These are phyloP conservation scores for Fusarium stilboides DNA, from an alignment of 2,329 filamentous ascomycete genomes.

Conservation along the genomic window DNA sequence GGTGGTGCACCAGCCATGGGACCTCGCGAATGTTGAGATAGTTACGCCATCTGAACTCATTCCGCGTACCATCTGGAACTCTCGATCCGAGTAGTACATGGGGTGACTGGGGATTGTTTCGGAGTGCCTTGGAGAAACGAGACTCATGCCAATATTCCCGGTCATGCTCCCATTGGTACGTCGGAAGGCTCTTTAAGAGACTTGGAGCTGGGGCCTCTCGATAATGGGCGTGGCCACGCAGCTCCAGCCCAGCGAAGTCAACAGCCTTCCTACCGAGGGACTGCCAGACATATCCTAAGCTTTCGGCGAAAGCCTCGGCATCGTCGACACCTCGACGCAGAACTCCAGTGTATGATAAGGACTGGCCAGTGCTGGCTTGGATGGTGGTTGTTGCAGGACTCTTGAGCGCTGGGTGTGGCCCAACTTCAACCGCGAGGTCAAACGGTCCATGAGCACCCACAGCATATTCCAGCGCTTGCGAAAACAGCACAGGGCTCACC, in stretches of 20 bases:
- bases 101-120: neutral
- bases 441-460: neutral
- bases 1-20: constrained; percentile 1
- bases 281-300: too few relatives aligned
- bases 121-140: neutral
- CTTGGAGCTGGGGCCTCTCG: too few relatives aligned
- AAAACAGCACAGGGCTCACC: constrained; percentile 4
- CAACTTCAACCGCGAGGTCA: constrained; percentile 6
- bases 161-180: neutral
- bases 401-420: constrained; percentile 16
- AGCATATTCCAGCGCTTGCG: neutral
- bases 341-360: neutral
- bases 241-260: too few relatives aligned
- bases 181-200: neutral
- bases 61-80: neutral
- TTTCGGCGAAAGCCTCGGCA: neutral
- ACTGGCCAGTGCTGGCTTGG: neutral
- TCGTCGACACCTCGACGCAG: neutral
- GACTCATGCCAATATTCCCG: neutral
- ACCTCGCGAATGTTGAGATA: neutral
- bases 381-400: neutral
- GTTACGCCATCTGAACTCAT: constrained; percentile 2
- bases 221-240: too few relatives aligned
- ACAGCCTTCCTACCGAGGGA: too few relatives aligned
- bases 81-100: neutral